Base-by-base conservation (phyloP, 192 early-diverging fungal genomes). In the Pecoramyces ruminantium region DNA sequence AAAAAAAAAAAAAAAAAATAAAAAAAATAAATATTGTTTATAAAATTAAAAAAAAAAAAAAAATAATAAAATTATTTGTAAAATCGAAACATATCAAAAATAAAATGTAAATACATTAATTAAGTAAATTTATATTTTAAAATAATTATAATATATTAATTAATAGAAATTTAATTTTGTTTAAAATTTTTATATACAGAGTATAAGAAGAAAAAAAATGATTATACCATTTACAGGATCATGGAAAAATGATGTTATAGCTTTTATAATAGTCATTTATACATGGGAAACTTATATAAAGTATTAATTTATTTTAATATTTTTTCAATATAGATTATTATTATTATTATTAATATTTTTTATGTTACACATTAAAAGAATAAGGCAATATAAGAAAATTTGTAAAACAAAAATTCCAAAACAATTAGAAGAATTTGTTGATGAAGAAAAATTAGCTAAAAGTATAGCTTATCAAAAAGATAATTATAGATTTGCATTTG, bases 381-480 rank as follows among this genome's bases (percentile, higher is more conserved):
- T 13, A 89, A 90, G 29, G 11, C 80, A 80, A 27, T 77, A 80
- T 12, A 80, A 79, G 11, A 80, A 77, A 79, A 11, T 80, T 27
- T 30, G 30, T 30, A 79, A 39, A 1, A 2, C 30, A 79, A 78
- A 39, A 12, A 88, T 90, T 18, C 97, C 96, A n/a, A 87, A 86
- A 77, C 86, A 89, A 18, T 86, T 98, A n/a, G 79, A 83, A 28
- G 86, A 89, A 78, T 89, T 94, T 82, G 87, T 96, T 21, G 87
- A 90, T 67, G 87, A 91, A 18, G 91, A 97, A 79, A 90, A 94
- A 29, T 97, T 96, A 80, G 80, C 84, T 38, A 94, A 97, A 85
- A 92, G 95, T 18, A 93, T 93, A 79, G 91, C 88, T 16, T 98
- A 98, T 80, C 92, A 93, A 77, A 84, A 91, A 28, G 97, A 96